phyloP scores from a whole-genome alignment of 192 early-diverging fungal species.

The Ambispora gerdemannii region DNA sequence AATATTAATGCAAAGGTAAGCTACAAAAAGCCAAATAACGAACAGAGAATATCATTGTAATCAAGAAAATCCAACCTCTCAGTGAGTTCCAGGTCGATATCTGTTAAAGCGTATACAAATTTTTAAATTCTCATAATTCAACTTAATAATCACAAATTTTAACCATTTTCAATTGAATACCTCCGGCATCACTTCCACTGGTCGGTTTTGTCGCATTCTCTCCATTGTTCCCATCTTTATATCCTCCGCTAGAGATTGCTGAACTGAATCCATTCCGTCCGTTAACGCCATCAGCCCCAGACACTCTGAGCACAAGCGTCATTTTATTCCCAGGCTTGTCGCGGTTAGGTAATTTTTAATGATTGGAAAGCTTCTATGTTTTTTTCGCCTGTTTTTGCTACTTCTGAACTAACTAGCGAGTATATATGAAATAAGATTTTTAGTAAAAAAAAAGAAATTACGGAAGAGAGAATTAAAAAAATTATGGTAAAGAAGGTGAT shows the following conservation, averaged over 20 bases:
- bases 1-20: constrained; percentile 2
- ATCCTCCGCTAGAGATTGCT: constrained; percentile 5
- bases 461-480: too few relatives aligned
- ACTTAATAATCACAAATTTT: constrained; percentile 5
- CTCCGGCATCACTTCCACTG: constrained; percentile 6
- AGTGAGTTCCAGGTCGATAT: constrained; percentile 11
- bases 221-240: constrained; percentile 9
- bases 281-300: constrained; percentile 14
- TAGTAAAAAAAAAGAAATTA: too few relatives aligned
- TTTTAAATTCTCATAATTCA: constrained; percentile 12
- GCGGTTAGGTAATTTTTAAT: too few relatives aligned
- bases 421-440: too few relatives aligned
- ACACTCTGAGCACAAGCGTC: constrained; percentile 9
- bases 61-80: constrained; percentile 18
- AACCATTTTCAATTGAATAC: constrained; percentile 27
- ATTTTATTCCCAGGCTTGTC: too few relatives aligned
- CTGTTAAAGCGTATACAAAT: constrained; percentile 8
- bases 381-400: too few relatives aligned
- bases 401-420: too few relatives aligned
- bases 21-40: not conserved
- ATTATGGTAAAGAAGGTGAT: too few relatives aligned
- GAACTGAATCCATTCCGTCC: not conserved
- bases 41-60: constrained; percentile 5
- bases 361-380: too few relatives aligned
- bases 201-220: constrained; percentile 20